Percentiles rank a stretch among this genome's conserved stretches.
These are phyloP conservation scores for Lachnellula subtilissima DNA, from an alignment of 2,329 filamentous ascomycete species.

Conservation along the genomic window DNA sequence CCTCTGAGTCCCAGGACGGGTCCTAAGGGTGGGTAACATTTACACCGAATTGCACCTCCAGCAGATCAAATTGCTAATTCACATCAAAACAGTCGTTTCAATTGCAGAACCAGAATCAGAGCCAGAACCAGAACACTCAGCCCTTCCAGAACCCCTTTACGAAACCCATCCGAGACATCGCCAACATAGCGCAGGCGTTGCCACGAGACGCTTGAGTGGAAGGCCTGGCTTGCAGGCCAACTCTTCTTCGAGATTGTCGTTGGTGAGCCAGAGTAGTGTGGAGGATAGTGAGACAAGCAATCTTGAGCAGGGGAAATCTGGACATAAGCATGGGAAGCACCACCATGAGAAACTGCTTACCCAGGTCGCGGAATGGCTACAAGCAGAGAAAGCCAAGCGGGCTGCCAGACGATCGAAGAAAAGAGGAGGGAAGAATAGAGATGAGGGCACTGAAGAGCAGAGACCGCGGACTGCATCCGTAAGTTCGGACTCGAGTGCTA, in stretches of 20 bases:
- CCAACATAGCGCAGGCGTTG: conserved; percentile 23
- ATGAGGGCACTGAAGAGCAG: conserved; percentile 10
- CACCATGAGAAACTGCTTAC: conserved; percentile 54
- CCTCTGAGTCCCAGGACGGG: conserved; percentile 21
- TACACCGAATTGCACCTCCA: background rate
- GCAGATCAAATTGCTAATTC: background rate
- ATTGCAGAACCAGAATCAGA: conserved; percentile 26
- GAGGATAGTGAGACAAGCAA: conserved; percentile 23
- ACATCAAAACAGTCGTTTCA: conserved; percentile 23
- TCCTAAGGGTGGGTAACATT: conserved; percentile 26
- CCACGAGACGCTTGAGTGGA: conserved; percentile 24
- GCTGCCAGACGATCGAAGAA: conserved; percentile 48
- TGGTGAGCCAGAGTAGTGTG: conserved; percentile 21
- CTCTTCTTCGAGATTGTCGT: conserved; percentile 20
- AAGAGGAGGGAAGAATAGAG: conserved; percentile 21
- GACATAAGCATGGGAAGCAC: conserved; percentile 26
- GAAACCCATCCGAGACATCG: conserved; percentile 19
- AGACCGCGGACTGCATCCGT: conserved; percentile 49
- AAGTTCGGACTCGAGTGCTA: conserved; percentile 61
- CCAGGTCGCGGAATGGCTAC: conserved; percentile 79
- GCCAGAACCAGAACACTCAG: conserved; percentile 5
- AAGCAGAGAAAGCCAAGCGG: conserved; percentile 69
- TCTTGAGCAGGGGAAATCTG: conserved; percentile 15
- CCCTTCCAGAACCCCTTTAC: conserved; percentile 11
- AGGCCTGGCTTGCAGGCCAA: conserved; percentile 18